phyloP scores from a whole-genome alignment of 495 filamentous ascomycete species.

The Penicillium samsonianum region DNA sequence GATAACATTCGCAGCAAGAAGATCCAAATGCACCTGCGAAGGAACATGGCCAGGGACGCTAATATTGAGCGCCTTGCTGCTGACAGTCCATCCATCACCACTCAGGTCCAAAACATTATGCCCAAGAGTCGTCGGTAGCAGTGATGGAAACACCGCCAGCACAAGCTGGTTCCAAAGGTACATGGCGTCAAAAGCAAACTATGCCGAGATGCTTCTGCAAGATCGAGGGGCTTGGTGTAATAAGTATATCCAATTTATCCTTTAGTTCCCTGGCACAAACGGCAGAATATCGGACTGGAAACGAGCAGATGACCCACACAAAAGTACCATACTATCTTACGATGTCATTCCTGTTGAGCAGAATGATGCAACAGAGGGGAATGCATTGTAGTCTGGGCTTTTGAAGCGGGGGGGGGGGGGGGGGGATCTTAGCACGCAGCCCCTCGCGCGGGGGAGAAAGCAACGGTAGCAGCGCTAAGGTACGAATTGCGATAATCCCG shows the following conservation, averaged over 20 bases:
- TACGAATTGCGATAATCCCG: conserved; percentile 1
- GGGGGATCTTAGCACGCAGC: not conserved
- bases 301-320: not conserved
- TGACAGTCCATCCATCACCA: conserved; percentile 56
- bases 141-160: conserved; percentile 20
- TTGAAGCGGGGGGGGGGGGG: no score
- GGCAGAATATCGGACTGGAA: no score
- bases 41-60: conserved; percentile 61
- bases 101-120: conserved; percentile 55
- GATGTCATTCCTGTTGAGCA: not conserved
- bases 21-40: conserved; percentile 64
- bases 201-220: not conserved
- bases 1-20: conserved; percentile 54
- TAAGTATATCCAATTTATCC: conserved; percentile 1
- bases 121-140: conserved; percentile 17
- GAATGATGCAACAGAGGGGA: not conserved
- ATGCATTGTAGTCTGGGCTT: not conserved
- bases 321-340: not conserved
- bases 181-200: conserved; percentile 17
- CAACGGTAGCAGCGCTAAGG: conserved; percentile 29
- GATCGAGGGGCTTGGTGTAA: not conserved
- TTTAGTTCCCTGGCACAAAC: not conserved
- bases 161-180: conserved; percentile 19
- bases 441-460: conserved; percentile 21
- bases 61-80: conserved; percentile 51